phyloP scores from a whole-genome alignment of 495 filamentous ascomycete species.

The Rostrohypoxylon terebratum region DNA sequence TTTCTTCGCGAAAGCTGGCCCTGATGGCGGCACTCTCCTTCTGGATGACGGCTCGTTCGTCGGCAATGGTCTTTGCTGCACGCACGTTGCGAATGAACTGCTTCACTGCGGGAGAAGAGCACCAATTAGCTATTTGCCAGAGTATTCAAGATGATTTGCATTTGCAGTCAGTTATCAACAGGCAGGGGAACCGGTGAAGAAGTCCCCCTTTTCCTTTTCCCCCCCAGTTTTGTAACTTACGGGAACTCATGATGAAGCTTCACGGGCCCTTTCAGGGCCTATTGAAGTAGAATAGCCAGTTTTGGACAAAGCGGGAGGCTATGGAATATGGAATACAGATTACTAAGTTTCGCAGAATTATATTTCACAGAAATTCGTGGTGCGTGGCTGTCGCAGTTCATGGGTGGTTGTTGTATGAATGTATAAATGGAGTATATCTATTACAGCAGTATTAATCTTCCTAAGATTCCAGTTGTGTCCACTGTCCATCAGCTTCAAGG shows the following conservation, averaged over 20 bases:
- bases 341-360: background rate
- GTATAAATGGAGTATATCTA: background rate
- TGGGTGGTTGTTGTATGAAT: background rate
- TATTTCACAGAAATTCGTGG: background rate
- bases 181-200: constrained; percentile 6
- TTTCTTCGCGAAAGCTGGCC: constrained; percentile 97
- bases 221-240: constrained; percentile 47
- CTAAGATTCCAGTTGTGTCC: constrained; percentile 8
- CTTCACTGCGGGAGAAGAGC: constrained; percentile 73
- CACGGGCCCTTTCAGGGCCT: constrained; percentile 58
- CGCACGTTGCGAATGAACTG: constrained; percentile 99
- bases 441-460: too few relatives aligned
- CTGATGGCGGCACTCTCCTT: constrained; percentile 98
- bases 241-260: constrained; percentile 59
- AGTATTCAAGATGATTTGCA: background rate
- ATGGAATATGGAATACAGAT: constrained; percentile 12
- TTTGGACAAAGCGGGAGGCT: constrained; percentile 32
- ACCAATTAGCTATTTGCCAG: constrained; percentile 17
- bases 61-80: constrained; percentile 97
- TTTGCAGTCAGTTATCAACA: background rate
- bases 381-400: background rate
- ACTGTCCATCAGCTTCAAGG: background rate
- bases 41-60: constrained; percentile 96
- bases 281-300: constrained; percentile 53
- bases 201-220: background rate